Base-by-base conservation (phyloP, 768 basidiomycete species). In the Phanerodontia chrysosporium region DNA sequence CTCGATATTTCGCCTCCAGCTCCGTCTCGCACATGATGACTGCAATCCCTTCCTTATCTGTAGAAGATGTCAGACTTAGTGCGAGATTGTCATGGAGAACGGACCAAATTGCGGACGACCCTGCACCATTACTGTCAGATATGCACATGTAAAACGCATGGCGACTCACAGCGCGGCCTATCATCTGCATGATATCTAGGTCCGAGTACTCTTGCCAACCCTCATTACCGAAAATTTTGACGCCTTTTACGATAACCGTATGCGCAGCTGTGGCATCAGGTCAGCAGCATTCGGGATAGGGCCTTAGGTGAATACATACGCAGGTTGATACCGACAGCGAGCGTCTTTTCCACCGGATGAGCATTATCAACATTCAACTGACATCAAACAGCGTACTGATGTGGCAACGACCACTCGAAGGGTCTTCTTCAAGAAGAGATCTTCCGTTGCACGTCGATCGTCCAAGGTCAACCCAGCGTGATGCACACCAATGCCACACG, bases 301-400 rank as follows among this genome's bases (percentile, higher is more conserved):
- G 44, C 22, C 28, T 27, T 1, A 16, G 28, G 49, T 35, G 24
- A 10, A 5, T 21, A 75, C 86, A 63, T 67, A 92, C 92, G 97
- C 55, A 98, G 78, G 69, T 99, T 98, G 32, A 98, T 93, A 1
- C 97, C 96, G 39, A 98, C 94, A 0, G 97, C 95, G 25, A 99
- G 78, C 14, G 96, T 98, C 90, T 95, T 64, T 1, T 59, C 56
- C 8, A 60, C 49, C 36, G 51, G 62, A 25, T 66, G n/a, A 21
- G 13, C n/a, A n/a, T 22, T 16, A 13, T 12, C 10, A 5, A n/a
- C 21, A 30, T 14, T 16, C 5, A 42, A 2, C 29, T 30, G 7
- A 29, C 18, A 22, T 1, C n/a, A 45, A 18, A 16, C 32, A 25
- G 39, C 35, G 25, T 16, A 94, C 94, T 16, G 92, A 97, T 24